These are phyloP conservation scores for Puccinia novopanici DNA, from an alignment of 1,284 basidiomycete species.

Conservation along the genomic window DNA sequence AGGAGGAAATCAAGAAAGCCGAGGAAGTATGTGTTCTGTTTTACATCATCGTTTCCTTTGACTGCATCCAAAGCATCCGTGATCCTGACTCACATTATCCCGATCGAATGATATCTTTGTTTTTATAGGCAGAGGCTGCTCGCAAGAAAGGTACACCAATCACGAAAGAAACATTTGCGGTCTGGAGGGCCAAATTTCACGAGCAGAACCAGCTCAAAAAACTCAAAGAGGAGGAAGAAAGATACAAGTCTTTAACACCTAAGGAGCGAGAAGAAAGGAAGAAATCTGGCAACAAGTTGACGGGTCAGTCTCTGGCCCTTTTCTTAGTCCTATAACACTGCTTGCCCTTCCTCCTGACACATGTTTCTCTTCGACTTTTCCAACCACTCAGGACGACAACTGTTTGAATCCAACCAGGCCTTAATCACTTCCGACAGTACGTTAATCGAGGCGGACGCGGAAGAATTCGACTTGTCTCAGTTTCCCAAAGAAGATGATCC, in stretches of 20 bases:
- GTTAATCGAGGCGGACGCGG: constrained; percentile 41
- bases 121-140: constrained; percentile 26
- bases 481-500: constrained; percentile 9
- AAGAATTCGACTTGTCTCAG: constrained; percentile 39
- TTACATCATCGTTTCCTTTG: no score
- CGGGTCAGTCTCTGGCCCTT: constrained; percentile 24
- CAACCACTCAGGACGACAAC: constrained; percentile 32
- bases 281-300: constrained; percentile 31
- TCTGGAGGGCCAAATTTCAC: constrained; percentile 41
- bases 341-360: not conserved
- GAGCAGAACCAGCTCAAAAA: constrained; percentile 29
- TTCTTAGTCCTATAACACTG: not conserved
- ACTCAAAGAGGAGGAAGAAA: constrained; percentile 37
- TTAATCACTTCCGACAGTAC: constrained; percentile 28
- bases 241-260: constrained; percentile 35
- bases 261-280: constrained; percentile 43
- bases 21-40: constrained; percentile 24
- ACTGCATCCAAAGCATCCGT: not conserved
- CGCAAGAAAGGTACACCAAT: constrained; percentile 45
- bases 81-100: not conserved
- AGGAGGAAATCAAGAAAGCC: constrained; percentile 27
- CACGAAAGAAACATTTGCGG: constrained; percentile 42
- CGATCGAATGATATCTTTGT: not conserved
- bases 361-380: not conserved
- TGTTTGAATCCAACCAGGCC: constrained; percentile 44